Percentiles rank a stretch among this genome's conserved stretches.
These are phyloP conservation scores for Beauveria australis DNA, from an alignment of 2,329 filamentous ascomycete genomes.

Conservation along the genomic window DNA sequence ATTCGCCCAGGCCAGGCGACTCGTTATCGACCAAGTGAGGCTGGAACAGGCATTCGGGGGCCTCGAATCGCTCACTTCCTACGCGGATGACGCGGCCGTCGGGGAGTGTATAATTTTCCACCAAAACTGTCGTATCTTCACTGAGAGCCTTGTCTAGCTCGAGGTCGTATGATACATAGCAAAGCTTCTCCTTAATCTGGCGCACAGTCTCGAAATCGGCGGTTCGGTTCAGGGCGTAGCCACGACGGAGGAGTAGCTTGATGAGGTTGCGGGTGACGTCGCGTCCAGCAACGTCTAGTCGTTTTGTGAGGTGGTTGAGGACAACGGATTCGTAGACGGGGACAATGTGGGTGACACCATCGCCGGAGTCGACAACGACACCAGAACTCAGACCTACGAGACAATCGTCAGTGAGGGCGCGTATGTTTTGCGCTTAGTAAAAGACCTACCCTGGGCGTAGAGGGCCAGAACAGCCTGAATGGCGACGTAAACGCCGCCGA, in stretches of 20 bases:
- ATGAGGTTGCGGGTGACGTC: conserved; percentile 99
- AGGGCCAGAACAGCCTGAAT: conserved; percentile 94
- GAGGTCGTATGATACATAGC: conserved; percentile 97
- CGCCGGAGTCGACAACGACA: conserved; percentile 97
- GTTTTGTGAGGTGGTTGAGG: conserved; percentile 88
- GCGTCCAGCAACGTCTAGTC: conserved; percentile 89
- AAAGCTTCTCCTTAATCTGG: conserved; percentile 99
- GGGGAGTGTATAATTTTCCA: conserved; percentile 94
- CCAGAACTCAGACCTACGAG: conserved; percentile 69
- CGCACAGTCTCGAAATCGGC: conserved; percentile 98
- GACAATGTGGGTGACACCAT: conserved; percentile 97
- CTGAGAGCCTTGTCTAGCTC: conserved; percentile 92
- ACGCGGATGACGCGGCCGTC: conserved; percentile 95
- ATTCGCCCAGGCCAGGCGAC: conserved; percentile 91
- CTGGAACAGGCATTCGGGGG: conserved; percentile 96
- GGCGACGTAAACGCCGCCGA: conserved; percentile 94
- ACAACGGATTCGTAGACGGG: conserved; percentile 98
- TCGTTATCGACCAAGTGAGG: conserved; percentile 96
- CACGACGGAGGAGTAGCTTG: conserved; percentile 82
- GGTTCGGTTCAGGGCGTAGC: conserved; percentile 94
- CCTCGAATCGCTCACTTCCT: conserved; percentile 94
- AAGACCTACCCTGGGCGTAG: conserved; percentile 76
- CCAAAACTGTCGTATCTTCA: conserved; percentile 93
- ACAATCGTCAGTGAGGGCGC: conserved; percentile 6
- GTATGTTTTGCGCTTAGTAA: not conserved